phyloP scores from a whole-genome alignment of 306 rosid genomes.

The Alnus glutinosa region DNA sequence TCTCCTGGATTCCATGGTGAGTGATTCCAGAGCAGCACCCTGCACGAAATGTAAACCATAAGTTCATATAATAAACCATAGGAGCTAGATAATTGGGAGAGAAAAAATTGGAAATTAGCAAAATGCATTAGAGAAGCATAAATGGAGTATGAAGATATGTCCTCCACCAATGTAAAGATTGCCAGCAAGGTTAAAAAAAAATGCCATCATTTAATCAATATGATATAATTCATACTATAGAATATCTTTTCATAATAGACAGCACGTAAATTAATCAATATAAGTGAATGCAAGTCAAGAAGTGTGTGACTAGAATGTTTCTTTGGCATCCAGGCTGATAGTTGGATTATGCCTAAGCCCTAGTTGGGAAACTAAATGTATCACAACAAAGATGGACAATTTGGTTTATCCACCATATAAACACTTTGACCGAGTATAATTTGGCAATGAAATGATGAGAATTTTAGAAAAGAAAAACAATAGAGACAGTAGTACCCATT shows the following conservation, averaged over 20 bases:
- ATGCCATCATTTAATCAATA: not conserved
- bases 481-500: no score
- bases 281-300: not conserved
- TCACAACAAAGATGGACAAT: no score
- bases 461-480: not conserved
- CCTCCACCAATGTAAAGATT: not conserved
- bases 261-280: not conserved
- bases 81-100: slow-evolving; percentile 12
- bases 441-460: no score
- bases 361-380: no score
- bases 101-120: slow-evolving; percentile 2
- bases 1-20: slow-evolving; percentile 50
- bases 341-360: not conserved
- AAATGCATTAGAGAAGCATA: not conserved
- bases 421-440: no score
- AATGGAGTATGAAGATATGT: not conserved
- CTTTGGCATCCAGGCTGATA: not conserved
- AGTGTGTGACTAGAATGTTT: not conserved
- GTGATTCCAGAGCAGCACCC: slow-evolving; percentile 60
- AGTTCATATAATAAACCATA: slow-evolving; percentile 30
- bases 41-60: slow-evolving; percentile 29
- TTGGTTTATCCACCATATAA: no score
- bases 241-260: not conserved
- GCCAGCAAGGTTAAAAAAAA: not conserved
- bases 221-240: not conserved